Conservation (phyloP, 2,329 filamentous ascomycete genomes). For the Fonsecaea nubica region DNA sequence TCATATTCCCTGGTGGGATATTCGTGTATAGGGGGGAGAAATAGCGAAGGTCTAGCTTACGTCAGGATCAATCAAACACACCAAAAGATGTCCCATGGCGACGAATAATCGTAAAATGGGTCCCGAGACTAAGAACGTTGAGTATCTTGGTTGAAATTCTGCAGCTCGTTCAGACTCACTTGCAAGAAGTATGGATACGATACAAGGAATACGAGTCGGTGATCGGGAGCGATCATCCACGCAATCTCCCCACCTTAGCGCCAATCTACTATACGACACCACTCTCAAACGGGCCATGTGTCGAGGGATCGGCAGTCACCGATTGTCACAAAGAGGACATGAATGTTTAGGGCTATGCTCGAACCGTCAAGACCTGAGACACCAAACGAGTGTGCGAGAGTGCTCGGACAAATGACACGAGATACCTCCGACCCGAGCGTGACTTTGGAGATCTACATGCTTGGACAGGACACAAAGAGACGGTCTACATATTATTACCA, state of each 20-base stretch:
- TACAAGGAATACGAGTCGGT: background rate
- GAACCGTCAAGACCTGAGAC: background rate
- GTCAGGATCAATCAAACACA: background rate
- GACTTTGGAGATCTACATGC: background rate
- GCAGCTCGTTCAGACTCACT: slow-evolving; percentile 24
- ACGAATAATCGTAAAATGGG: background rate
- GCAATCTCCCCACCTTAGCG: slow-evolving; percentile 6
- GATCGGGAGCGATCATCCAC: background rate
- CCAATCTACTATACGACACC: background rate
- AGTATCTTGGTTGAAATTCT: background rate
- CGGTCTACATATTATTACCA: background rate
- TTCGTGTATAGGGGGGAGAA: slow-evolving; percentile 5
- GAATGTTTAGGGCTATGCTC: slow-evolving; percentile 2
- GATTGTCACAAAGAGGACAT: slow-evolving; percentile 5
- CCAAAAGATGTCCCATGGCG: background rate
- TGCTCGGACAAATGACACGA: background rate
- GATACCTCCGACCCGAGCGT: background rate
- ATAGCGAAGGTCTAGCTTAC: slow-evolving; percentile 5
- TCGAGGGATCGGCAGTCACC: background rate
- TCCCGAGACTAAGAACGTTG: background rate
- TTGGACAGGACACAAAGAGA: background rate
- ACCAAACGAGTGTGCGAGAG: background rate
- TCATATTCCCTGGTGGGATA: background rate
- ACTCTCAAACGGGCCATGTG: background rate
- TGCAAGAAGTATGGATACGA: background rate